A percentile compares a stretch with the other conserved stretches of the same genome.
Conservation (phyloP, 192 early-diverging fungal species). For the Umbelopsis ramanniana region DNA sequence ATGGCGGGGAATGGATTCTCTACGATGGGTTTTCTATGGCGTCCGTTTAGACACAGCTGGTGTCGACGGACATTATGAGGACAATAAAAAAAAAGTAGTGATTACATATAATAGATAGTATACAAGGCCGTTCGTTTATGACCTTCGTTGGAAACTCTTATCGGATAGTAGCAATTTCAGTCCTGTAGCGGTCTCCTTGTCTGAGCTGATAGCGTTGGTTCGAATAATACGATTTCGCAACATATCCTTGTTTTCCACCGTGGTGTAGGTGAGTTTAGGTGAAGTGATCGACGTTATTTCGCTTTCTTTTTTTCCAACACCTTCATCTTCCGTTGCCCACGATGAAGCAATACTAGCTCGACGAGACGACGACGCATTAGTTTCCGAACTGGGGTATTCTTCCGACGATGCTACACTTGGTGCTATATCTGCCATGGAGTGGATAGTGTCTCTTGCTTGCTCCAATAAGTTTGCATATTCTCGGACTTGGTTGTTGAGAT, state of each 20-base stretch:
- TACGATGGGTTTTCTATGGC: no score
- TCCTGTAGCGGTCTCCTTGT: slow-evolving; percentile 1
- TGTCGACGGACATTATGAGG: no score
- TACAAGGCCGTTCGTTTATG: background rate
- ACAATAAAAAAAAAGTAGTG: background rate
- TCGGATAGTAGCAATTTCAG: slow-evolving; percentile 13
- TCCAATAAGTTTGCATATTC: slow-evolving; percentile 38
- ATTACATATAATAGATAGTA: background rate
- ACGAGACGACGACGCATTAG: slow-evolving; percentile 11
- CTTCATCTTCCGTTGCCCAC: slow-evolving; percentile 31
- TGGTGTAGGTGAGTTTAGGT: background rate
- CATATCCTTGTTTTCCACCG: background rate
- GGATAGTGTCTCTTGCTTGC: slow-evolving; percentile 38
- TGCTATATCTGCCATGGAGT: slow-evolving; percentile 31
- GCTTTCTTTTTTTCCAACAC: background rate
- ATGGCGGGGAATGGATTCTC: no score
- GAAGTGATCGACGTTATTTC: background rate
- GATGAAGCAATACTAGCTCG: slow-evolving; percentile 24
- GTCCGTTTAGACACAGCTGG: no score
- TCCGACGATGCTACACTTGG: slow-evolving; percentile 14
- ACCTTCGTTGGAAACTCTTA: background rate
- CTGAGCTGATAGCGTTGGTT: background rate
- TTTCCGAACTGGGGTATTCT: background rate
- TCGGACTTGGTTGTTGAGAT: slow-evolving; percentile 29
- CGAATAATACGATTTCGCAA: slow-evolving; percentile 13